Conservation (phyloP, 202 grass and related monocot species). For the Cymbopogon flexuosus region DNA sequence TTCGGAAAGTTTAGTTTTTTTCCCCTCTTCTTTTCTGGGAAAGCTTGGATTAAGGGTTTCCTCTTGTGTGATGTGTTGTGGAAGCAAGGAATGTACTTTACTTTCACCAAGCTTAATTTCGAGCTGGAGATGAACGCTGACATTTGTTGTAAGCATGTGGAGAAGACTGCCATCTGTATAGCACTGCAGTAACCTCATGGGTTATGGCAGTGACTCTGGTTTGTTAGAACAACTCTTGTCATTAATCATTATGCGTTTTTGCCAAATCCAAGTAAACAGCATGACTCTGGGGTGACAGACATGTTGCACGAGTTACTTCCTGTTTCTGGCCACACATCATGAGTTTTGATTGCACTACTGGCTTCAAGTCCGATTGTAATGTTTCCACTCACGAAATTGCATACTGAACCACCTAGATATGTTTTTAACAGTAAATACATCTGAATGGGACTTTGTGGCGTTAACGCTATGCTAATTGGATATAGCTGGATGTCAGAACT, state of each 20-base stretch:
- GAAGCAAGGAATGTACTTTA: slow-evolving; percentile 1
- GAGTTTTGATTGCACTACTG: background rate
- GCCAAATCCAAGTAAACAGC: background rate
- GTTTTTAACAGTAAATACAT: background rate
- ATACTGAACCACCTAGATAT: background rate
- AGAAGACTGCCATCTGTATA: background rate
- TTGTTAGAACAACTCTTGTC: background rate
- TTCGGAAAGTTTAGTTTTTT: background rate
- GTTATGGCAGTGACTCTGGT: background rate
- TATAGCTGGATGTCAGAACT: background rate
- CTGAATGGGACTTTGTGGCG: background rate
- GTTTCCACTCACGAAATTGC: background rate
- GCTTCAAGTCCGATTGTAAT: background rate
- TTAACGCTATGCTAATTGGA: background rate
- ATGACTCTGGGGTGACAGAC: background rate
- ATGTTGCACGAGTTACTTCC: background rate
- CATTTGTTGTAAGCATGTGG: background rate
- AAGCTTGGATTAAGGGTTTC: background rate
- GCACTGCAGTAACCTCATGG: background rate
- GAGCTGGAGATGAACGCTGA: background rate
- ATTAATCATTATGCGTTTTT: background rate
- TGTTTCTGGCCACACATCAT: background rate
- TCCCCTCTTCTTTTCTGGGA: background rate
- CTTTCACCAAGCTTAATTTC: background rate
- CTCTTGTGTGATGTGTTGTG: background rate